Conservation (phyloP, 352 stramenopile species). For the Phytophthora citrophthora region DNA sequence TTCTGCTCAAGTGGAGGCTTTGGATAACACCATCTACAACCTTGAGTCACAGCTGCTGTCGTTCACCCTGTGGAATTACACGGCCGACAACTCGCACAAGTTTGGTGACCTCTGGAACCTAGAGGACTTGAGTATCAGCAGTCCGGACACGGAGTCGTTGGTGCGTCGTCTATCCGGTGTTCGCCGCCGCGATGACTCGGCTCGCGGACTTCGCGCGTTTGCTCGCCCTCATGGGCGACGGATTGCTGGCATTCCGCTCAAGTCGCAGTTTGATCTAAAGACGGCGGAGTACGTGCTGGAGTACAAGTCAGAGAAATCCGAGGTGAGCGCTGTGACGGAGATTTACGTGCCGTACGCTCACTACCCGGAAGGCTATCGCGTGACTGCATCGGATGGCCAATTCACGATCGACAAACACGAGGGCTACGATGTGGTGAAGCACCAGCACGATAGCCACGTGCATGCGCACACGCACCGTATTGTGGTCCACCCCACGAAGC, state of each 20-base stretch:
- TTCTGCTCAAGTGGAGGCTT: conserved; percentile 42
- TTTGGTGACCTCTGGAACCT: conserved; percentile 83
- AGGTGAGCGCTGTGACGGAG: conserved; percentile 22
- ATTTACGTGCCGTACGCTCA: conserved; percentile 41
- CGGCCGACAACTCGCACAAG: conserved; percentile 67
- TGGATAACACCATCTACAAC: conserved; percentile 67
- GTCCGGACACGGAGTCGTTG: conserved; percentile 33
- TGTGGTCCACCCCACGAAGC: conserved; percentile 25
- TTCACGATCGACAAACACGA: conserved; percentile 42
- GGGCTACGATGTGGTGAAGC: conserved; percentile 48
- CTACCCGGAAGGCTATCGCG: conserved; percentile 37
- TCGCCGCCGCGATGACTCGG: conserved; percentile 42
- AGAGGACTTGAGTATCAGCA: conserved; percentile 85
- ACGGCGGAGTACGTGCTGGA: conserved; percentile 57
- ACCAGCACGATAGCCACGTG: conserved; percentile 34
- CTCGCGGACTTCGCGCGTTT: conserved; percentile 57
- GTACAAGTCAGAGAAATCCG: conserved; percentile 33
- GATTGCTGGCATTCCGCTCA: conserved; percentile 65
- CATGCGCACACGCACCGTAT: conserved; percentile 31
- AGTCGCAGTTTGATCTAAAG: conserved; percentile 58
- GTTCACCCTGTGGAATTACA: conserved; percentile 92
- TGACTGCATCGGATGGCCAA: conserved; percentile 31
- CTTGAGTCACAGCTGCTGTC: conserved; percentile 68
- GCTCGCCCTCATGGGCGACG: conserved; percentile 64
- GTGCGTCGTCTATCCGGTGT: conserved; percentile 32